Conservation (phyloP, 2,329 filamentous ascomycete species). For the Alternaria ventricosa region DNA sequence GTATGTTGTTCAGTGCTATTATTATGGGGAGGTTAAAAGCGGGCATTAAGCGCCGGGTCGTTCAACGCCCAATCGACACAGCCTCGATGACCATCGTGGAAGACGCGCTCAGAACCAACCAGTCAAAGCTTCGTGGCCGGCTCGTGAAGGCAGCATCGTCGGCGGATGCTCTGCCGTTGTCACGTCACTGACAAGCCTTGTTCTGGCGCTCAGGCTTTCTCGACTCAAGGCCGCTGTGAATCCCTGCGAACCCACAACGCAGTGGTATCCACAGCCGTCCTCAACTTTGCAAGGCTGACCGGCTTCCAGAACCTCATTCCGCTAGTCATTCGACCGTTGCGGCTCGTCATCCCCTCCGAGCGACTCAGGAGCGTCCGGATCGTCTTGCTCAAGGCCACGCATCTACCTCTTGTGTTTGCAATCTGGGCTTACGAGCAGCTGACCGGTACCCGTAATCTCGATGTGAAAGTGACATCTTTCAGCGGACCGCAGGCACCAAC, state of each 20-base stretch:
- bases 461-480: conserved; percentile 33
- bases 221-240: conserved; percentile 7
- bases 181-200: conserved; percentile 23
- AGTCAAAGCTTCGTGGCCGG: conserved; percentile 6
- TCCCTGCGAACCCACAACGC: conserved; percentile 10
- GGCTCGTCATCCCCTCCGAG: conserved; percentile 70
- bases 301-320: conserved; percentile 71
- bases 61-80: conserved; percentile 35
- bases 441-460: conserved; percentile 29
- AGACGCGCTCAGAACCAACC: conserved; percentile 25
- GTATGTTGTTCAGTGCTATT: conserved; percentile 37
- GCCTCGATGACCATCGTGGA: conserved; percentile 28
- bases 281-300: conserved; percentile 39
- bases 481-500: conserved; percentile 42
- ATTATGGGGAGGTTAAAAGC: conserved; percentile 34
- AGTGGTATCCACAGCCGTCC: background rate
- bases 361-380: conserved; percentile 68
- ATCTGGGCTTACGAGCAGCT: conserved; percentile 71
- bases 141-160: conserved; percentile 4
- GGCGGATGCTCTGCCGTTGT: conserved; percentile 7
- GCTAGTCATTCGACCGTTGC: conserved; percentile 73
- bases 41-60: conserved; percentile 43
- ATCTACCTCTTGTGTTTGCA: conserved; percentile 70
- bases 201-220: conserved; percentile 38
- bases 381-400: conserved; percentile 64